Conservation (phyloP, 106 monocot species). For the Alisma plantagoaquatica region DNA sequence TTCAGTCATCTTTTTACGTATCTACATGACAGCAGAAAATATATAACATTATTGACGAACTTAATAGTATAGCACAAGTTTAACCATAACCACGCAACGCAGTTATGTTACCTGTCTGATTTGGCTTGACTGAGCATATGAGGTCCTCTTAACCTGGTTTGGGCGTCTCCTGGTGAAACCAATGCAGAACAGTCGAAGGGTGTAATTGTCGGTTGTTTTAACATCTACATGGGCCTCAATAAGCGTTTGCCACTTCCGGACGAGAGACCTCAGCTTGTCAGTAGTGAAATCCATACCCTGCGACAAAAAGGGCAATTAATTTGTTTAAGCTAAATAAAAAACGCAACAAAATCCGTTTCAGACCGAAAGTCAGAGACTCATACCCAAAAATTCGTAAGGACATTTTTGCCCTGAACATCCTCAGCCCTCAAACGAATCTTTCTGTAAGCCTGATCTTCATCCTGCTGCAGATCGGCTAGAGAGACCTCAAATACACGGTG, state of each 20-base stretch:
- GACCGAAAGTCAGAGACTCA: not conserved
- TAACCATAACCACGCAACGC: not conserved
- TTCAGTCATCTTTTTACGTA: constrained; percentile 78
- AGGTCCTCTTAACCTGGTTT: constrained; percentile 78
- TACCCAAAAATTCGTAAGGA: constrained; percentile 92
- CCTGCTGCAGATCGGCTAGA: constrained; percentile 62
- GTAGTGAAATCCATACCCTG: constrained; percentile 84
- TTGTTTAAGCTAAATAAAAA: not conserved
- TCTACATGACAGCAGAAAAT: constrained; percentile 22
- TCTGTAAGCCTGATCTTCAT: constrained; percentile 69
- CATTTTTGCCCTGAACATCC: constrained; percentile 81
- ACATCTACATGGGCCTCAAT: too few relatives aligned
- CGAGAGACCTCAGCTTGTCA: constrained; percentile 77
- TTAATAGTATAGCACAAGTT: not conserved
- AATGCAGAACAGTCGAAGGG: constrained; percentile 72
- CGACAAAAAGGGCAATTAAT: too few relatives aligned
- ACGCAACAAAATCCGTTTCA: not conserved
- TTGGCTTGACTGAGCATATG: constrained; percentile 74
- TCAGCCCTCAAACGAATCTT: too few relatives aligned
- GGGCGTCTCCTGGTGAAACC: constrained; percentile 68
- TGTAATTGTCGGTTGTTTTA: constrained; percentile 75
- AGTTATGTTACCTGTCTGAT: constrained; percentile 84
- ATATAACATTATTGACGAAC: not conserved
- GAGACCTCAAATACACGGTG: constrained; percentile 69
- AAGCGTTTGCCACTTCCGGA: constrained; percentile 74